Percentiles rank a stretch among this genome's conserved stretches.
phyloP scores from a whole-genome alignment of 2,329 filamentous ascomycete genomes.

The Beauveria caledonica region DNA sequence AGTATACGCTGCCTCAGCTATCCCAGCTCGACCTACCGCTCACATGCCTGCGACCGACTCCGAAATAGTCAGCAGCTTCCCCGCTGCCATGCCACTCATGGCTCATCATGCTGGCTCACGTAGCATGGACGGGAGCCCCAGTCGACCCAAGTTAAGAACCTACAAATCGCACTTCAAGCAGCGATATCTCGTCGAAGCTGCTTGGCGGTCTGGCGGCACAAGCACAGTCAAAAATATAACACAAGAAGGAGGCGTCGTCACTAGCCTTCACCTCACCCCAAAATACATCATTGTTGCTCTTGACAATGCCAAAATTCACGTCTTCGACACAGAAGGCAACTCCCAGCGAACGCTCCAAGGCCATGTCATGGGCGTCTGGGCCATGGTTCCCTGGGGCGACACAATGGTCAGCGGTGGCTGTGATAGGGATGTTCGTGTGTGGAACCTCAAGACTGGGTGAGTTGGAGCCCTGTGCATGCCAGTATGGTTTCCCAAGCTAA shows the following conservation, averaged over 20 bases:
- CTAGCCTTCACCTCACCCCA: slow-evolving; percentile 83
- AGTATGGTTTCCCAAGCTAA: neutral
- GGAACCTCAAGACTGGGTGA: slow-evolving; percentile 91
- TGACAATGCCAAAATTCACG: slow-evolving; percentile 97
- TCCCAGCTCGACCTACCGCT: slow-evolving; percentile 23
- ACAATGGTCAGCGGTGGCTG: slow-evolving; percentile 92
- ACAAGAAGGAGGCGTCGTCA: slow-evolving; percentile 93
- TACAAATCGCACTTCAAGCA: slow-evolving; percentile 98
- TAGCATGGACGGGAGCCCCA: slow-evolving; percentile 45
- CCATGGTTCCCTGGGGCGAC: slow-evolving; percentile 97
- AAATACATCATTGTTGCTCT: slow-evolving; percentile 97
- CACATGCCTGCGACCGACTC: slow-evolving; percentile 25
- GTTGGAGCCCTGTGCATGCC: slow-evolving; percentile 18
- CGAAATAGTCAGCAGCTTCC: slow-evolving; percentile 35
- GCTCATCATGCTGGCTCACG: slow-evolving; percentile 34
- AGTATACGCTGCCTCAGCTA: slow-evolving; percentile 28
- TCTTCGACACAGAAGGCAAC: slow-evolving; percentile 87
- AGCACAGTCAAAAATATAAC: slow-evolving; percentile 82
- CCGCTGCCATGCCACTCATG: slow-evolving; percentile 32
- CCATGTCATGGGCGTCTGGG: slow-evolving; percentile 99
- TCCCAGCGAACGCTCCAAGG: slow-evolving; percentile 84
- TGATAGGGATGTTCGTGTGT: slow-evolving; percentile 92
- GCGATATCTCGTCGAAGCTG: slow-evolving; percentile 91
- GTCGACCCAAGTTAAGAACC: slow-evolving; percentile 61
- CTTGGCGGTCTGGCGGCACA: slow-evolving; percentile 87